Percentiles rank a stretch among this genome's conserved stretches.
Evolutionary conservation across 768 basidiomycete species (phyloP).

Genomic region (Auriscalpium orientale): DNA sequence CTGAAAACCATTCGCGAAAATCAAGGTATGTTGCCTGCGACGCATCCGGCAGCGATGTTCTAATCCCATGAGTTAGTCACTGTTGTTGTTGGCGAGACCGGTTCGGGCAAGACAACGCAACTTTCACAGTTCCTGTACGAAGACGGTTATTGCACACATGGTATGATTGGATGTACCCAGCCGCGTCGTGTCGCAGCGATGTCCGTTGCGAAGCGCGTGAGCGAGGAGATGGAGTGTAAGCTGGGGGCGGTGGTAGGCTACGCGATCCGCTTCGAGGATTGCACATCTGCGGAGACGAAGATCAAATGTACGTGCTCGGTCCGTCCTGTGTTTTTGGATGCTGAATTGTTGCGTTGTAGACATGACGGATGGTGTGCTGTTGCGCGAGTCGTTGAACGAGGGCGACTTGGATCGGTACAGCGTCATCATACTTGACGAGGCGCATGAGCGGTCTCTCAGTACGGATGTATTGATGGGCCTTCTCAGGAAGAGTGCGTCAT

Average conservation of each 20-base stretch:
- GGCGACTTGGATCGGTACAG: conserved; percentile 97
- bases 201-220: conserved; percentile 99
- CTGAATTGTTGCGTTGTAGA: conserved; percentile 37
- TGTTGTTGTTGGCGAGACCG: conserved; percentile 99
- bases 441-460: conserved; percentile 94
- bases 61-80: conserved; percentile 47
- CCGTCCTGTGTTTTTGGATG: not conserved
- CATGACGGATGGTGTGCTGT: conserved; percentile 97
- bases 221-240: conserved; percentile 98
- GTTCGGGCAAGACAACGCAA: conserved; percentile 98
- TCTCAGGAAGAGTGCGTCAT: conserved; percentile 73
- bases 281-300: conserved; percentile 87
- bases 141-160: conserved; percentile 87
- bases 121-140: conserved; percentile 93
- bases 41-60: not conserved
- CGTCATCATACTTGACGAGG: conserved; percentile 97
- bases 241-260: conserved; percentile 90
- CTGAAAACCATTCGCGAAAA: conserved; percentile 87
- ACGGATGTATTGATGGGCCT: conserved; percentile 99
- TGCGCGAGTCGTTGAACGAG: conserved; percentile 97
- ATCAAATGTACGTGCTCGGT: conserved; percentile 77
- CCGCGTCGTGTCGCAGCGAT: conserved; percentile 98
- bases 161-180: conserved; percentile 94
- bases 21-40: conserved; percentile 54
- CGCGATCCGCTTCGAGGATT: conserved; percentile 98